Evolutionary conservation across 2,329 filamentous ascomycete genomes (phyloP).

Genomic region (Pyrenochaeta sp.): DNA sequence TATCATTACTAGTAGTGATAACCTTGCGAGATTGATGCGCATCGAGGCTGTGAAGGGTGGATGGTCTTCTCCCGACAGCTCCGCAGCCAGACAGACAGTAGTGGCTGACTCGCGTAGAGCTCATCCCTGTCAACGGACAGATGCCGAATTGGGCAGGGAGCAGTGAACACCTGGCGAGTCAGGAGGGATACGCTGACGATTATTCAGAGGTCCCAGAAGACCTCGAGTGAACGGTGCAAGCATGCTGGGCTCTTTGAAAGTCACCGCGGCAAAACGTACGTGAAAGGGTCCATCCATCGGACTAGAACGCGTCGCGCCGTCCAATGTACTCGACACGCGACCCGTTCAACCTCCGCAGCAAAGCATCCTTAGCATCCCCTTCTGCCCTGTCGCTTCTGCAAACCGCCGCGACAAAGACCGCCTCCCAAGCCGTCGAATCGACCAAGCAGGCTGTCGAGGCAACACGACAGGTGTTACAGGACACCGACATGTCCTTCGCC

Average conservation of each 20-base stretch:
- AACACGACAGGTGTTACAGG: constrained; percentile 38
- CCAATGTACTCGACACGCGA: constrained; percentile 55
- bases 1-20: constrained; percentile 2
- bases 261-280: background rate
- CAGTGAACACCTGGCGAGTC: constrained; percentile 36
- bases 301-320: constrained; percentile 13
- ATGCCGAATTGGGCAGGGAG: constrained; percentile 17
- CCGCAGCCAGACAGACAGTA: constrained; percentile 13
- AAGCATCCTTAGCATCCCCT: constrained; percentile 34
- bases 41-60: constrained; percentile 16
- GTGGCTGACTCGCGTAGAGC: constrained; percentile 10
- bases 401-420: constrained; percentile 37
- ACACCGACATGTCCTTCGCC: constrained; percentile 53
- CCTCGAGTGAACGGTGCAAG: constrained; percentile 5
- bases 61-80: constrained; percentile 19
- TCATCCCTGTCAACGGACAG: constrained; percentile 26
- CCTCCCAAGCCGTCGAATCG: constrained; percentile 30
- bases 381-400: constrained; percentile 42
- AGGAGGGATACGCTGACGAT: constrained; percentile 4
- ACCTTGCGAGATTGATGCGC: constrained; percentile 4
- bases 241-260: no score
- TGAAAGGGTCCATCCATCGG: constrained; percentile 1
- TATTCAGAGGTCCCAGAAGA: constrained; percentile 3
- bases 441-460: constrained; percentile 44
- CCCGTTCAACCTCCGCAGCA: constrained; percentile 54